A percentile compares a stretch with the other conserved stretches of the same genome.
Evolutionary conservation across 345 rosid species (phyloP).

Genomic region (Kernera saxatilis): DNA sequence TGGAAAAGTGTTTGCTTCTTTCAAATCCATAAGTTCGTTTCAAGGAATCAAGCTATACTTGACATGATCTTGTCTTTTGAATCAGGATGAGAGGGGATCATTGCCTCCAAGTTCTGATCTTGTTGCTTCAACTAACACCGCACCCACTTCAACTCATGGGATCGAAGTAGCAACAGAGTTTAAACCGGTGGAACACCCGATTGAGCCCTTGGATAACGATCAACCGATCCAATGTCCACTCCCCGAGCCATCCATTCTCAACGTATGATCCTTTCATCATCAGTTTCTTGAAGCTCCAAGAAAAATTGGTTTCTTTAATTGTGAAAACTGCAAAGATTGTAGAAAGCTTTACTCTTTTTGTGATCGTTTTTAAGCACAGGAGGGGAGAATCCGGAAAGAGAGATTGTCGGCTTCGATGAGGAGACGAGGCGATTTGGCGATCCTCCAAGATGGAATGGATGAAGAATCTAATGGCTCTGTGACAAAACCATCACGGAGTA

Average conservation of each 20-base stretch:
- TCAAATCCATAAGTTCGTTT: neutral
- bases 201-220: conserved; percentile 71
- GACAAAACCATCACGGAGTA: conserved; percentile 32
- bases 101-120: conserved; percentile 49
- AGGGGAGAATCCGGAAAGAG: conserved; percentile 89
- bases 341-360: neutral
- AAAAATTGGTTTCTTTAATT: neutral
- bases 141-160: conserved; percentile 54
- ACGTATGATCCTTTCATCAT: conserved; percentile 41
- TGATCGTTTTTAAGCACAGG: conserved; percentile 37
- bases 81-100: conserved; percentile 59
- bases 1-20: neutral
- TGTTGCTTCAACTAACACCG: conserved; percentile 20
- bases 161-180: conserved; percentile 72
- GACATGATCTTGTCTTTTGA: neutral
- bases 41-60: neutral
- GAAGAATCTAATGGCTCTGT: conserved; percentile 37
- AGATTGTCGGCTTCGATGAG: conserved; percentile 60
- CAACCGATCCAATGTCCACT: conserved; percentile 80
- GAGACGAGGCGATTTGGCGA: conserved; percentile 58
- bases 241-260: conserved; percentile 87
- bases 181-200: conserved; percentile 88
- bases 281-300: conserved; percentile 1
- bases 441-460: conserved; percentile 49
- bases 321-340: neutral